Evolutionary conservation across 2,329 filamentous ascomycete genomes (phyloP).

Genomic region (Fusarium setosum): DNA sequence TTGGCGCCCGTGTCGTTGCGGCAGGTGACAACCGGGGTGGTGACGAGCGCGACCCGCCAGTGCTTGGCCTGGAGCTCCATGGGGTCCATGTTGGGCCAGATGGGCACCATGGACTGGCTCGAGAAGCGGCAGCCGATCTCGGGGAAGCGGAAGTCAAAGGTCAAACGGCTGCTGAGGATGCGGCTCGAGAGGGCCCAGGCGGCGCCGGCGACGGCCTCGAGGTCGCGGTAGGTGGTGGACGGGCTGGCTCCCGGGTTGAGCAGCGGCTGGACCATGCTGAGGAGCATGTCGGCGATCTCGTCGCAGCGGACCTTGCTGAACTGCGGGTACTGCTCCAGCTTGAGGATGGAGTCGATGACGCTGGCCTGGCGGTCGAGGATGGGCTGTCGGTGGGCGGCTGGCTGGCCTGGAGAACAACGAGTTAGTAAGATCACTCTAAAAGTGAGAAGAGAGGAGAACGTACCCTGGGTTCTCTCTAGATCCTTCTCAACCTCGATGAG

Average conservation of each 20-base stretch:
- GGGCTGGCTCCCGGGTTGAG: constrained; percentile 50
- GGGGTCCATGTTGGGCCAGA: constrained; percentile 56
- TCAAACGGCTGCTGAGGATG: constrained; percentile 57
- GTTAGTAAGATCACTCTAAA: constrained; percentile 10
- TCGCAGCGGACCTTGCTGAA: constrained; percentile 51
- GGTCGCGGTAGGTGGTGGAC: constrained; percentile 54
- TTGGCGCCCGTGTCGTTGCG: constrained; percentile 61
- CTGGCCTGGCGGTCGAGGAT: constrained; percentile 52
- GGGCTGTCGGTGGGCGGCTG: constrained; percentile 51
- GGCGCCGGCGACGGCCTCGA: constrained; percentile 53
- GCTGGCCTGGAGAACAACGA: constrained; percentile 43
- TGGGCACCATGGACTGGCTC: constrained; percentile 58
- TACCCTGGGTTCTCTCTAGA: constrained; percentile 50
- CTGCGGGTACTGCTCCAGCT: constrained; percentile 42
- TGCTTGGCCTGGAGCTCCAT: constrained; percentile 61
- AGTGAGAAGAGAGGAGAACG: neutral
- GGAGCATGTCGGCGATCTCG: constrained; percentile 55
- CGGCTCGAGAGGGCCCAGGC: constrained; percentile 60
- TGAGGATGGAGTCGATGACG: constrained; percentile 53
- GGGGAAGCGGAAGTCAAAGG: constrained; percentile 62
- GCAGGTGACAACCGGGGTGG: constrained; percentile 66
- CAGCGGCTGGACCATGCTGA: constrained; percentile 53
- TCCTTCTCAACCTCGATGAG: constrained; percentile 52
- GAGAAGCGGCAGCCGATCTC: constrained; percentile 62
- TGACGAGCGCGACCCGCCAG: constrained; percentile 63